Conservation (phyloP, 2,329 filamentous ascomycete species). For the Colletotrichum cordylinicola region DNA sequence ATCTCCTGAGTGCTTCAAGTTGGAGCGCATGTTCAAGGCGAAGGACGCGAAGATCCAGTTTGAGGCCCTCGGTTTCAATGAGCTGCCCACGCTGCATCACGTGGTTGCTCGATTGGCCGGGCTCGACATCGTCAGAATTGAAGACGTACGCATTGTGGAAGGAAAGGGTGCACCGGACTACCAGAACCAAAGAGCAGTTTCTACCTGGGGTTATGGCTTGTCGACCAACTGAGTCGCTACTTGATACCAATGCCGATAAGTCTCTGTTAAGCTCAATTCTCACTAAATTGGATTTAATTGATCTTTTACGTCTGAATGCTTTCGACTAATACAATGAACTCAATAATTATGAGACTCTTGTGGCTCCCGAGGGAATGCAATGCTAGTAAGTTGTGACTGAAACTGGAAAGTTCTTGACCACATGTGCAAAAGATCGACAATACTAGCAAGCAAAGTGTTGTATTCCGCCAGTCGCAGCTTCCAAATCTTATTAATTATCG, state of each 20-base stretch:
- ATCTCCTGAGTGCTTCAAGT: conserved; percentile 25
- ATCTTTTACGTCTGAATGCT: not conserved
- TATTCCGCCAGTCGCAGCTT: not conserved
- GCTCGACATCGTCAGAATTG: conserved; percentile 60
- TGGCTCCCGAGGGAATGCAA: not conserved
- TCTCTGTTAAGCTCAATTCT: not conserved
- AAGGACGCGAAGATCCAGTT: conserved; percentile 48
- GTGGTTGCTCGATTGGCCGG: conserved; percentile 56
- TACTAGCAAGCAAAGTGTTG: not conserved
- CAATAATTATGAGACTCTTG: not conserved
- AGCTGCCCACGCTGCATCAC: conserved; percentile 65
- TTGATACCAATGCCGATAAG: not conserved
- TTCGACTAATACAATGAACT: not conserved
- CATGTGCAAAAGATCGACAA: not conserved
- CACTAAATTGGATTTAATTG: not conserved
- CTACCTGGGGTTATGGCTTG: not conserved
- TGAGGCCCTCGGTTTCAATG: conserved; percentile 55
- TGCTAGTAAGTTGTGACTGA: not conserved
- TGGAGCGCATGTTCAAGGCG: conserved; percentile 39
- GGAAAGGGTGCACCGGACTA: conserved; percentile 42
- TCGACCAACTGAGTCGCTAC: not conserved
- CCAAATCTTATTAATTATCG: not conserved
- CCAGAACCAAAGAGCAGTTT: not conserved
- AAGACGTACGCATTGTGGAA: conserved; percentile 35
- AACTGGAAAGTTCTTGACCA: not conserved